Evolutionary conservation across 352 stramenopile species (phyloP), one percentile per base, ranked within the genome.

Genomic region (Phytophthora idaei): DNA sequence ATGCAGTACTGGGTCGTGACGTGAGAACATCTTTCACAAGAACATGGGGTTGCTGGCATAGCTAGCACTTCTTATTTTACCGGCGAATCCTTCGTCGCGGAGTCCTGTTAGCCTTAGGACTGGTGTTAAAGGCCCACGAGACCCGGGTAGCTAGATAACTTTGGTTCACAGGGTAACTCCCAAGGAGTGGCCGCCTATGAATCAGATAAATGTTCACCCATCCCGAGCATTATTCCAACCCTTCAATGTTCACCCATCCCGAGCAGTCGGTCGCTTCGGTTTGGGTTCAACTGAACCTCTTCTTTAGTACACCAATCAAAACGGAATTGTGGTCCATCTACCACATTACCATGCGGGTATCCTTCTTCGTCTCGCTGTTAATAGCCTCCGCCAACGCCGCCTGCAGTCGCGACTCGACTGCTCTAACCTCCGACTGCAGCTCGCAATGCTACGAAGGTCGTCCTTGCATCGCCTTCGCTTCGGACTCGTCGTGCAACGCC

Each of bases 391-490:
- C 51, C 2, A 45, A 52, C 21, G 76, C 67, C 11, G 61, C 76
- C 4, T 89, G 80, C 65, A 64, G 46, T 17, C 78, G 75, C 34
- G 75, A 66, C 59, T 62, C 60, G 12, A 87, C 78, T 12, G 77
- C 80, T 27, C 57, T 89, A 15, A 90, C 80, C 3, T 86, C 77
- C 10, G 73, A 62, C 64, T 89, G 78, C 66, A 74, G 69, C 46
- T 67, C 55, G n/a, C 52, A 73, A 14, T 90, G 82, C 76, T 89
- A 77, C 57, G 55, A 77, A 8, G 80, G 80, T 1, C 77, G 81
- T 4, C 81, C 81, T 0, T 90, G 81, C 54, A 72, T 90, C 46
- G 79, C 76, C 37, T 89, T 80, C 64, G 69, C 69, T 2, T 61
- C 57, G 0, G 67, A 41, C n/a, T 45, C 51, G 7, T 48, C 70